Base-by-base conservation (phyloP, 202 grass and related monocot species). In the Carex arenaria region DNA sequence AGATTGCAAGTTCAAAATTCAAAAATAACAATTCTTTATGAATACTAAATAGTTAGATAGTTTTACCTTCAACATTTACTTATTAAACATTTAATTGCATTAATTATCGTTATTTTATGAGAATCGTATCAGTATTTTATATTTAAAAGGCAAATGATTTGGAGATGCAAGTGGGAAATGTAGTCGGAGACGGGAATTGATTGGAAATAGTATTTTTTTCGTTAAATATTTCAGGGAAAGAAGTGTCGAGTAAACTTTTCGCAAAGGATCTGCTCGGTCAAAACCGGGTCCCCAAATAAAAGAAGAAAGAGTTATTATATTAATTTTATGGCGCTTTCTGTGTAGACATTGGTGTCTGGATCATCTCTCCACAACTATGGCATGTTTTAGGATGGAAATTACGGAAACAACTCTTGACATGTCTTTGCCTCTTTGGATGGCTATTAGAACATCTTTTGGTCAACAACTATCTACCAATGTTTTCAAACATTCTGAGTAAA, bases 221-320 rank as follows among this genome's bases (percentile, higher is more conserved):
- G 60, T 72, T 19, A 84, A 87, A 61, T 93, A 87, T 87, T 67
- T 63, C 28, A 85, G 91, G 89, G 86, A 79, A 74, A 85, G 66
- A 84, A 9, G 5, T 74, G 22, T 85, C 78, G 5, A 71, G 59
- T 56, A 60, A 81, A 72, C 81, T 70, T 67, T 54, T 93, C 84
- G 57, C 64, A 17, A 61, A 38, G 71, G 23, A 76, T 76, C 26
- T 64, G 57, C 10, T 66, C 32, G 62, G 62, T 66, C 79, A 81
- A 81, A 80, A 66, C 3, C n/a, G 34, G 62, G 31, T 26, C 59
- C 59, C 31, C 19, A 60, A 56, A 31, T 20, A 70, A 20, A 70
- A 70, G 15, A 10, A 20, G 18, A 22, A 62, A 3, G 2, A 20
- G 17, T 20, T 42, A 10, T 45, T 70, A 10, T 42, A 10, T 45